A percentile compares a stretch with the other conserved stretches of the same genome.
Conservation (phyloP, 768 basidiomycete genomes). For the Peribolospora baueri region DNA sequence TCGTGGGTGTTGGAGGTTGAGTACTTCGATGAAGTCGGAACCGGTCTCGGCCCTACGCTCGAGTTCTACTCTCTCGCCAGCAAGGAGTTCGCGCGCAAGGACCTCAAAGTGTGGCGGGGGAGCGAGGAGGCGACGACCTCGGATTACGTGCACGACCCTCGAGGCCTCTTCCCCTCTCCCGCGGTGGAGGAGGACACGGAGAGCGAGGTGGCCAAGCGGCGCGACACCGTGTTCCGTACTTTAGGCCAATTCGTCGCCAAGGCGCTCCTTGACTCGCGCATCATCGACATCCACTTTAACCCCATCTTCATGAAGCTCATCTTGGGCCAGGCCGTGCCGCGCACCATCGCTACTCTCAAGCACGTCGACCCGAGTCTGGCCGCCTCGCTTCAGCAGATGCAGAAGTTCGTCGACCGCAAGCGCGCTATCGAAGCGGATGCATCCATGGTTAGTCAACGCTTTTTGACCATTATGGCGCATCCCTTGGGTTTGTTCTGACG, state of each 20-base stretch:
- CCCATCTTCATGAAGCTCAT: conserved; percentile 81
- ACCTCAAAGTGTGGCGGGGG: conserved; percentile 78
- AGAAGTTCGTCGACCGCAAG: conserved; percentile 24
- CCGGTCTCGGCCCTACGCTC: conserved; percentile 83
- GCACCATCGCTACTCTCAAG: conserved; percentile 47
- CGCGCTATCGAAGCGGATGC: conserved; percentile 27
- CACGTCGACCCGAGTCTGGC: conserved; percentile 65
- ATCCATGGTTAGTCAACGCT: conserved; percentile 14
- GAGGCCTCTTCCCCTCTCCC: conserved; percentile 71
- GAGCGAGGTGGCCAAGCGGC: conserved; percentile 32
- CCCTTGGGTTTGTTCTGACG: neutral
- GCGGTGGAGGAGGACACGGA: conserved; percentile 10
- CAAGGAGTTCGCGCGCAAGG: conserved; percentile 71
- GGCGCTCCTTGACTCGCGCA: conserved; percentile 86
- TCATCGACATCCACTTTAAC: conserved; percentile 86
- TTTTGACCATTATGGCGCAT: neutral
- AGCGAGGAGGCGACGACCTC: conserved; percentile 18
- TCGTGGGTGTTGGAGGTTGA: conserved; percentile 87
- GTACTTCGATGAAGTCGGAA: conserved; percentile 97
- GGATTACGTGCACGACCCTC: conserved; percentile 54
- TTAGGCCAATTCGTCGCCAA: conserved; percentile 93
- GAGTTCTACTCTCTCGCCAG: conserved; percentile 98
- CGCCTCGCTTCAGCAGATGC: conserved; percentile 56
- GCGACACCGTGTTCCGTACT: conserved; percentile 60
- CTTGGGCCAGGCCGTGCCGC: conserved; percentile 61